Percentiles rank a stretch among this genome's conserved stretches.
Conservation (phyloP, 1,284 basidiomycete genomes). For the Boletus subluridellus region DNA sequence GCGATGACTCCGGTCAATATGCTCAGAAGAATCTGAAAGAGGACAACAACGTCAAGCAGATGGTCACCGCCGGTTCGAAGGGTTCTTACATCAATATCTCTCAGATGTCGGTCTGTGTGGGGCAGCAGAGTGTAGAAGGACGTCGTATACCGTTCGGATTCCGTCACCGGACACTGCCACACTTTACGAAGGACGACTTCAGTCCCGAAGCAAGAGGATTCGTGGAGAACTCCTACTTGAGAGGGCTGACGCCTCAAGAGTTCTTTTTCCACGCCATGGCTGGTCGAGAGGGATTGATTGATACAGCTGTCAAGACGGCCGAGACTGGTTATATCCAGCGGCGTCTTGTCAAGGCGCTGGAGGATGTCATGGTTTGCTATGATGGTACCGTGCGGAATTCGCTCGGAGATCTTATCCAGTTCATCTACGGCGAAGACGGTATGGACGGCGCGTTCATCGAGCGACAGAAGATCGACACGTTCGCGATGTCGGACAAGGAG, state of each 20-base stretch:
- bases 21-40: constrained; percentile 96
- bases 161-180: constrained; percentile 92
- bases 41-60: constrained; percentile 99
- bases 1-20: constrained; percentile 92
- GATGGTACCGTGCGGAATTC: constrained; percentile 98
- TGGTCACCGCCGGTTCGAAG: constrained; percentile 99
- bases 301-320: constrained; percentile 99
- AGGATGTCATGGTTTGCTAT: constrained; percentile 97
- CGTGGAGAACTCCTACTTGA: constrained; percentile 99
- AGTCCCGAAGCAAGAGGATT: constrained; percentile 98
- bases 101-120: constrained; percentile 99
- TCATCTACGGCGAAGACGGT: constrained; percentile 97
- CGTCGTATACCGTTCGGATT: constrained; percentile 98
- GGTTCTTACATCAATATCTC: constrained; percentile 99
- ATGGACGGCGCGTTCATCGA: constrained; percentile 99
- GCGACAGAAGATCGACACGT: constrained; percentile 89
- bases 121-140: constrained; percentile 97
- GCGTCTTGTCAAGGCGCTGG: constrained; percentile 95
- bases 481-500: constrained; percentile 76
- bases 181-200: constrained; percentile 99
- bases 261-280: constrained; percentile 99
- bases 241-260: constrained; percentile 95
- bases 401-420: constrained; percentile 92
- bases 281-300: constrained; percentile 97
- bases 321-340: constrained; percentile 99